Conservation (phyloP, 179 eudicot genomes). For the Carnegiea gigantea region DNA sequence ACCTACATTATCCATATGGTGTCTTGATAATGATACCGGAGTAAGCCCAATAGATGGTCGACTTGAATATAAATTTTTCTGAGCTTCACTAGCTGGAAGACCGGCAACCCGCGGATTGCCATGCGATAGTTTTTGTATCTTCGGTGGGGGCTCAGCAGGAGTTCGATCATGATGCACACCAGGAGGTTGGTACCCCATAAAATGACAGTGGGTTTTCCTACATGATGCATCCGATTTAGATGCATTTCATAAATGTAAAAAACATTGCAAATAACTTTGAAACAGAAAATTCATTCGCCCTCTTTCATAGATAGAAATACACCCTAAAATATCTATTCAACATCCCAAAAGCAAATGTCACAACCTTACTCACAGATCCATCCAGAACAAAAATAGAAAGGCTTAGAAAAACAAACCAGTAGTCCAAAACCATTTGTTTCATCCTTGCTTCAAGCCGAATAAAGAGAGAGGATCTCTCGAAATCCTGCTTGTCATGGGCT, state of each 20-base stretch:
- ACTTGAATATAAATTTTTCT: constrained; percentile 9
- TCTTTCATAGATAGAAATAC: background rate
- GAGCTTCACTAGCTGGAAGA: constrained; percentile 25
- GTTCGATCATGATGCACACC: constrained; percentile 32
- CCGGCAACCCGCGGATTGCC: constrained; percentile 23
- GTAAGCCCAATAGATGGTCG: constrained; percentile 28
- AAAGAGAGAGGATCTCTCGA: constrained; percentile 80
- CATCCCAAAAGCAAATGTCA: background rate
- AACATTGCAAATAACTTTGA: background rate
- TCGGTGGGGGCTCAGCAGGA: constrained; percentile 33
- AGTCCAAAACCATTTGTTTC: constrained; percentile 81
- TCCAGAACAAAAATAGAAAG: constrained; percentile 17
- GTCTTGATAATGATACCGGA: constrained; percentile 24
- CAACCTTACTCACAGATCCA: background rate
- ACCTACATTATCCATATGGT: constrained; percentile 21
- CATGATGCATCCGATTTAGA: constrained; percentile 2
- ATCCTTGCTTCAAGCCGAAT: constrained; percentile 75
- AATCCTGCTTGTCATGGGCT: constrained; percentile 99
- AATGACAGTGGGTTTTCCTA: constrained; percentile 84
- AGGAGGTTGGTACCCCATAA: constrained; percentile 52
- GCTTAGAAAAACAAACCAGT: constrained; percentile 62
- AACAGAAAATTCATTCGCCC: background rate
- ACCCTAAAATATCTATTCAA: background rate
- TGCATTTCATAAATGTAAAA: background rate
- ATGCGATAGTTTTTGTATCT: constrained; percentile 34